Evolutionary conservation across 495 filamentous ascomycete genomes (phyloP), one percentile per base, ranked within the genome.

Genomic region (Tuber melanosporum): DNA sequence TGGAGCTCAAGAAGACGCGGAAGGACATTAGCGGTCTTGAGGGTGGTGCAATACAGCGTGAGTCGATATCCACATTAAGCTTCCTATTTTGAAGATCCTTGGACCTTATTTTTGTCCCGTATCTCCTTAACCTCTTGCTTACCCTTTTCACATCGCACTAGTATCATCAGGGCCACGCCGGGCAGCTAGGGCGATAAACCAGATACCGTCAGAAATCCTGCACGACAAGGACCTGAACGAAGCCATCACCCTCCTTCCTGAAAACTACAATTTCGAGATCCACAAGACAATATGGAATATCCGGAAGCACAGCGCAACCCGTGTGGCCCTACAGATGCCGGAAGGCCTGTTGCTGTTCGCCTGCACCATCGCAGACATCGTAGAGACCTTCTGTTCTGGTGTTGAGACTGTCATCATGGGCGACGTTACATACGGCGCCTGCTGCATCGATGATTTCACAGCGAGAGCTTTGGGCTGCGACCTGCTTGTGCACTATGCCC

Each of bases 401-500:
- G 91, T 90, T 62, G 91, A 95, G 82, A 98, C 96, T 0, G 86
- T 98, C 22, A 98, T 99, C 84, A 98, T 99, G 95, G 95, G 96
- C 72, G 95, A 99, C 80, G 95, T 99, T 42, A 99, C 95, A 0
- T 99, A 99, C 85, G 95, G 95, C 71, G 95, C 95, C 3, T 99
- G 95, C 86, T 99, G 95, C 83, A 98, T 99, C 78, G 95, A 99
- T 83, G 95, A 99, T 86, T 99, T 95, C 85, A 98, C 95, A 0
- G 95, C 95, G 0, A 89, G 95, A 32, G 95, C 95, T 0, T 88
- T 99, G 42, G 96, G 93, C 1, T 99, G 95, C 81, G 95, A 99
- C 83, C 86, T 99, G 4, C 87, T 99, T 8, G 93, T 99, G 1
- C 95, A 99, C 85, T 99, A 99, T 83, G 95, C 95, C 0, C 95